phyloP scores from a whole-genome alignment of 2,329 filamentous ascomycete genomes.

The Colletotrichum brevisporum region DNA sequence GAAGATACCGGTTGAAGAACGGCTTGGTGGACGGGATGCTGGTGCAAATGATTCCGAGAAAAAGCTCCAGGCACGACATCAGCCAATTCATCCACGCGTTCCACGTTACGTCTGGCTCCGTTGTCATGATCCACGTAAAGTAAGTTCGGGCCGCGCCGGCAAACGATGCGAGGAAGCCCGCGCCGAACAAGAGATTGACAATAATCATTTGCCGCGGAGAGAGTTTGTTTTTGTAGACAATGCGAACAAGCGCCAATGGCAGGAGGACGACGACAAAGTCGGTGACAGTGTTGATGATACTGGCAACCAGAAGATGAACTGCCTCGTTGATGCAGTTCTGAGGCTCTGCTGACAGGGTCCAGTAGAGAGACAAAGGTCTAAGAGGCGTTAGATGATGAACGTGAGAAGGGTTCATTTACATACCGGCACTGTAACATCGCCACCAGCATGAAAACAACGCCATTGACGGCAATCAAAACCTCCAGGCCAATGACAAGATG shows the following conservation, averaged over 20 bases:
- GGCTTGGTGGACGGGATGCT: conserved; percentile 61
- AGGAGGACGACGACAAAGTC: conserved; percentile 69
- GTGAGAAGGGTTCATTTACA: neutral
- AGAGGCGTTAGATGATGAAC: conserved; percentile 41
- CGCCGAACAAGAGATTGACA: conserved; percentile 62
- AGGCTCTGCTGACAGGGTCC: conserved; percentile 50
- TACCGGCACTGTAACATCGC: conserved; percentile 56
- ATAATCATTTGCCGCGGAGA: conserved; percentile 61
- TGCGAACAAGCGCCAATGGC: conserved; percentile 61
- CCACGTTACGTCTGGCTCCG: conserved; percentile 54
- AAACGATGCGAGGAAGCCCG: conserved; percentile 62
- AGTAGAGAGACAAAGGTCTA: conserved; percentile 56
- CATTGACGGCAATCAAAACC: conserved; percentile 48
- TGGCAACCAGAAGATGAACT: conserved; percentile 65
- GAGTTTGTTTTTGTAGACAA: conserved; percentile 53
- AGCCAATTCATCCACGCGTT: conserved; percentile 53
- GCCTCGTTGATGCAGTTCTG: conserved; percentile 64
- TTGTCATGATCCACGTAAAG: conserved; percentile 50
- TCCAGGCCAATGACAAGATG: conserved; percentile 49
- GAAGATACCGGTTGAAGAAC: conserved; percentile 57
- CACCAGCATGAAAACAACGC: conserved; percentile 54
- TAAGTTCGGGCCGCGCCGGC: conserved; percentile 56
- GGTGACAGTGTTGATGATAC: conserved; percentile 72
- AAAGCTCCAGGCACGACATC: conserved; percentile 55
- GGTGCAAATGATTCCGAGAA: conserved; percentile 61